phyloP scores from a whole-genome alignment of 495 filamentous ascomycete genomes.

The Thermochaetoides thermophila region DNA sequence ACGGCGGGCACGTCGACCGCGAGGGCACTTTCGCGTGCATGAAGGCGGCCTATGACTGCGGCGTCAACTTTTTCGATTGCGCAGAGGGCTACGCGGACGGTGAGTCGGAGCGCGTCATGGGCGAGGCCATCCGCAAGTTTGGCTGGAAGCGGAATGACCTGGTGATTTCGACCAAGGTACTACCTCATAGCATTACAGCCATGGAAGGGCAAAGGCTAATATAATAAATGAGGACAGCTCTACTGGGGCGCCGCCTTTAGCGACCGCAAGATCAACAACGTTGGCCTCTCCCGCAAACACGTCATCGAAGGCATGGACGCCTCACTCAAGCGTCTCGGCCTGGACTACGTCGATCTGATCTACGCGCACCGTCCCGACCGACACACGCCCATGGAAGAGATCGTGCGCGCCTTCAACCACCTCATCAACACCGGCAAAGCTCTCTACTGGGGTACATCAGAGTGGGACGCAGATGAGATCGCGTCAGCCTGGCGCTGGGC shows the following conservation, averaged over 20 bases:
- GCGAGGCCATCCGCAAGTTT: slow-evolving; percentile 40
- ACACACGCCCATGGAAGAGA: slow-evolving; percentile 62
- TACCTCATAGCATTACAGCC: neutral
- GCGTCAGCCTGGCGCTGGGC: slow-evolving; percentile 38
- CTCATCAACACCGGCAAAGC: slow-evolving; percentile 51
- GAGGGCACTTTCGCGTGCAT: slow-evolving; percentile 43
- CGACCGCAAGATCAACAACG: slow-evolving; percentile 34
- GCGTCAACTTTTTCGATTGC: slow-evolving; percentile 45
- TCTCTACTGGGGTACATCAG: slow-evolving; percentile 55
- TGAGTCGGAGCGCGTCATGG: slow-evolving; percentile 43
- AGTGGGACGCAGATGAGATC: slow-evolving; percentile 42
- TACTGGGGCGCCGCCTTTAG: slow-evolving; percentile 49
- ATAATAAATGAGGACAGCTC: too few relatives aligned
- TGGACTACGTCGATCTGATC: slow-evolving; percentile 56
- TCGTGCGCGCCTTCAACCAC: slow-evolving; percentile 60
- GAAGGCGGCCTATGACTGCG: slow-evolving; percentile 54
- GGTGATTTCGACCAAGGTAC: slow-evolving; percentile 51
- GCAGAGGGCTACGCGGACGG: slow-evolving; percentile 38
- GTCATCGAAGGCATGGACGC: slow-evolving; percentile 49
- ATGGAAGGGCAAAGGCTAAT: too few relatives aligned
- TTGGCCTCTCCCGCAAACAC: slow-evolving; percentile 58
- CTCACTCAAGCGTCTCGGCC: slow-evolving; percentile 47
- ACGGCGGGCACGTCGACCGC: slow-evolving; percentile 59
- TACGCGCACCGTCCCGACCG: slow-evolving; percentile 65
- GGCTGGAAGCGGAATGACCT: slow-evolving; percentile 53